Evolutionary conservation across 1,284 basidiomycete genomes (phyloP).

Genomic region (Papiliotrema fonsecae): DNA sequence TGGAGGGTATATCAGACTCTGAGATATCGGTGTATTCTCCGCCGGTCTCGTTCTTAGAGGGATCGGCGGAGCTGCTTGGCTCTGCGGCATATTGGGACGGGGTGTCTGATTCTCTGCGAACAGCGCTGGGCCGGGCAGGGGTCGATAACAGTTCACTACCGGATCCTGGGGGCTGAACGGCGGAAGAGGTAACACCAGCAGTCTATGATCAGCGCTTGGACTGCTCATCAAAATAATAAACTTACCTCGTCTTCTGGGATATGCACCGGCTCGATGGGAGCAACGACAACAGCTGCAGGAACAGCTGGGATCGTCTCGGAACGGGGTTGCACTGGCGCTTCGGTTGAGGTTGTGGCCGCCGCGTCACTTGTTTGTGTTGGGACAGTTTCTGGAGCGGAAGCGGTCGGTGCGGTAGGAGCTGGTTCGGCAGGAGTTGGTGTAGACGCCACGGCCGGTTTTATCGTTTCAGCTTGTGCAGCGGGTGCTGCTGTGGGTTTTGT

Average conservation of each 20-base stretch:
- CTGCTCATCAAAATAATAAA: background rate
- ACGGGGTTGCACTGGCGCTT: background rate
- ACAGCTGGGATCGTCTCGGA: background rate
- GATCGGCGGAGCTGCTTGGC: constrained; percentile 16
- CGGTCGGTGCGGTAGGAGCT: no score
- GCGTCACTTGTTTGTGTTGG: background rate
- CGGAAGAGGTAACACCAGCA: constrained; percentile 61
- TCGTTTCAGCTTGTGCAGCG: background rate
- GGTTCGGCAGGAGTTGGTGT: background rate
- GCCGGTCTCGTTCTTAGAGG: constrained; percentile 27
- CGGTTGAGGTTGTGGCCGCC: no score
- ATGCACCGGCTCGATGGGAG: constrained; percentile 31
- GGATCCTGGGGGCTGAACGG: constrained; percentile 66
- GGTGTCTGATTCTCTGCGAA: constrained; percentile 31
- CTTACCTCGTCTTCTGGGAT: constrained; percentile 40
- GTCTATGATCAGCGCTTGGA: constrained; percentile 51
- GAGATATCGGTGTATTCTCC: constrained; percentile 35
- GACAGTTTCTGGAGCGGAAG: no score
- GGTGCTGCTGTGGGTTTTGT: constrained; percentile 8
- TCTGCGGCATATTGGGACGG: constrained; percentile 2
- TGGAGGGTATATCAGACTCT: constrained; percentile 39
- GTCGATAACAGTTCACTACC: constrained; percentile 48
- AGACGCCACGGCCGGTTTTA: background rate
- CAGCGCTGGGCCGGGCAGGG: constrained; percentile 23
- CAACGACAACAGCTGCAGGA: constrained; percentile 19